A percentile compares a stretch with the other conserved stretches of the same genome.
These are phyloP conservation scores for Mangifera indica DNA, from an alignment of 345 rosid genomes.

Conservation along the genomic window DNA sequence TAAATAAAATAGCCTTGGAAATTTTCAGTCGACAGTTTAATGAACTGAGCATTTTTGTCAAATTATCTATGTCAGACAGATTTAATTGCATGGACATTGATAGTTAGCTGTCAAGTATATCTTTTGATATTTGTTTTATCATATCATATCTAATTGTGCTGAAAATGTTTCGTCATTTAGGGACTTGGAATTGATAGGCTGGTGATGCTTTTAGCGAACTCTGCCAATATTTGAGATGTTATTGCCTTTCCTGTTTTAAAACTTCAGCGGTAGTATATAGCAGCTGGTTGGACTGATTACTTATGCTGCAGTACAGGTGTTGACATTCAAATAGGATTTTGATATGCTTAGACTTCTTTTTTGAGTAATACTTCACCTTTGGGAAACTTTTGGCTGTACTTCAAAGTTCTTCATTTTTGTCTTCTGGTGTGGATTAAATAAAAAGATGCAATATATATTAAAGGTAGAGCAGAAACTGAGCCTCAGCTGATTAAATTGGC, in stretches of 20 bases:
- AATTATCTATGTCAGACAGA: background rate
- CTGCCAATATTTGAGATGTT: constrained; percentile 86
- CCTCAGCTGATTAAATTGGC: background rate
- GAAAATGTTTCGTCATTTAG: constrained; percentile 30
- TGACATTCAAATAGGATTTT: constrained; percentile 12
- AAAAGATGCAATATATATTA: background rate
- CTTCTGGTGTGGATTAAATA: background rate
- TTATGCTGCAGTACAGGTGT: background rate
- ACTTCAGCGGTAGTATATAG: constrained; percentile 49
- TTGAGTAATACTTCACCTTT: background rate
- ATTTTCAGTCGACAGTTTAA: background rate
- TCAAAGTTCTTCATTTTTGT: background rate
- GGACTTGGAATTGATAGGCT: constrained; percentile 95
- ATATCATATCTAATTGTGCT: background rate
- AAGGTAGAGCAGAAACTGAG: background rate
- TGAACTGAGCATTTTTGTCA: background rate
- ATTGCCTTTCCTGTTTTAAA: constrained; percentile 89
- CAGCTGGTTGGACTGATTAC: background rate
- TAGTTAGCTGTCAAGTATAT: background rate
- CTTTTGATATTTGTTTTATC: background rate
- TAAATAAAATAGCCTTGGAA: background rate
- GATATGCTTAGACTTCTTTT: background rate
- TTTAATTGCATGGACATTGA: background rate
- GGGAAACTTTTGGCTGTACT: constrained; percentile 10
- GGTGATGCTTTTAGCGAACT: constrained; percentile 85